Evolutionary conservation across 2,329 filamentous ascomycete genomes (phyloP).

Genomic region (Cytospora schulzeri): DNA sequence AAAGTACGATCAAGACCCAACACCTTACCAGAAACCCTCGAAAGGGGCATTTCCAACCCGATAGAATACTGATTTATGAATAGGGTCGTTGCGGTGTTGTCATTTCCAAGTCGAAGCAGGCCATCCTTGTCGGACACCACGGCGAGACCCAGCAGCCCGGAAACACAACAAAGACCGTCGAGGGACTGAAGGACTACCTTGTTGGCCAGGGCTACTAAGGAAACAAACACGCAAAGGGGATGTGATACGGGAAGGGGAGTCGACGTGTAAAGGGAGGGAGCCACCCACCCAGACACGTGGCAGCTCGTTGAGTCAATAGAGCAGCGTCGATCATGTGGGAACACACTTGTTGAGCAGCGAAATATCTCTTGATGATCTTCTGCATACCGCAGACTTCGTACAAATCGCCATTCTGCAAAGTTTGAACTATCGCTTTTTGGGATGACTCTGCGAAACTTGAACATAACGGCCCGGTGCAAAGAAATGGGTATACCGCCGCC

Average conservation of each 20-base stretch:
- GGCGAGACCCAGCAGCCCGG: conserved; percentile 72
- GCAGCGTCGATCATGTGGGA: conserved; percentile 26
- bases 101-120: conserved; percentile 84
- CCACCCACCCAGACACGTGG: conserved; percentile 21
- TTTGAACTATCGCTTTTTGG: conserved; percentile 4
- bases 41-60: conserved; percentile 5
- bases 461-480: conserved; percentile 2
- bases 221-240: conserved; percentile 24
- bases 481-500: conserved; percentile 24
- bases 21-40: too few species aligned
- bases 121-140: conserved; percentile 88
- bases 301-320: conserved; percentile 28
- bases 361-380: conserved; percentile 19
- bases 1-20: conserved; percentile 60
- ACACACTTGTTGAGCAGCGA: conserved; percentile 25
- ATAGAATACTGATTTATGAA: conserved; percentile 12
- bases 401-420: conserved; percentile 13
- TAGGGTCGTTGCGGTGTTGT: conserved; percentile 77
- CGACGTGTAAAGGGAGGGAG: conserved; percentile 9
- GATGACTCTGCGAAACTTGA: neutral
- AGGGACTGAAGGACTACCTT: conserved; percentile 85
- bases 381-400: conserved; percentile 20
- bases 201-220: conserved; percentile 74
- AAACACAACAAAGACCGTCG: conserved; percentile 76
- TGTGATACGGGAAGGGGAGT: conserved; percentile 3